Conservation (phyloP, 495 filamentous ascomycete genomes). For the Podospora anserina region DNA sequence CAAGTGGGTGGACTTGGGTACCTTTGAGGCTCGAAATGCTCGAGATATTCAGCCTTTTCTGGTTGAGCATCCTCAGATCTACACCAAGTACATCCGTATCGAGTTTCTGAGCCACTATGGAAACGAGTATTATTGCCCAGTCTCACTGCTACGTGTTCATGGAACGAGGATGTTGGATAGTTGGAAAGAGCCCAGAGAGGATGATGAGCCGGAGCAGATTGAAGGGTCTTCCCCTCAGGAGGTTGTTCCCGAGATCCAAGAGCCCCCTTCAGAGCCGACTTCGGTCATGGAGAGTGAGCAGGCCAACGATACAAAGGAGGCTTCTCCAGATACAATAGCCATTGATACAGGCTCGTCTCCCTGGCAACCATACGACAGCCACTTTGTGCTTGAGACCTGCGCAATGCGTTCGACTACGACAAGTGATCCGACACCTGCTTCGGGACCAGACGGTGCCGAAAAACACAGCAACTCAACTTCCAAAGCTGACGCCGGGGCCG, state of each 20-base stretch:
- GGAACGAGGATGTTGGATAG: slow-evolving; percentile 97
- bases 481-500: slow-evolving; percentile 11
- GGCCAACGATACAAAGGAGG: slow-evolving; percentile 13
- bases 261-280: slow-evolving; percentile 24
- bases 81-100: slow-evolving; percentile 86
- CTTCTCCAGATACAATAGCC: not conserved
- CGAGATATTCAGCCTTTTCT: slow-evolving; percentile 92
- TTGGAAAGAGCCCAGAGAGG: slow-evolving; percentile 59
- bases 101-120: slow-evolving; percentile 94
- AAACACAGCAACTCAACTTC: slow-evolving; percentile 9
- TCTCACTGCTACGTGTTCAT: slow-evolving; percentile 87
- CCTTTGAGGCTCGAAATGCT: slow-evolving; percentile 85
- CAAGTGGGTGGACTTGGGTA: slow-evolving; percentile 86
- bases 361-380: slow-evolving; percentile 24
- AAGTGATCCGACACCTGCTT: slow-evolving; percentile 26
- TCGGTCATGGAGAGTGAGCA: slow-evolving; percentile 1
- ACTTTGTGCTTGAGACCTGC: slow-evolving; percentile 23
- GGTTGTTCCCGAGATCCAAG: slow-evolving; percentile 27
- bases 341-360: slow-evolving; percentile 29
- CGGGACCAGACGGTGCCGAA: slow-evolving; percentile 3
- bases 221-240: slow-evolving; percentile 26
- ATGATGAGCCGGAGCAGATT: slow-evolving; percentile 44
- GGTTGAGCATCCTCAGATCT: slow-evolving; percentile 88
- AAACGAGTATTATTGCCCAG: slow-evolving; percentile 91
- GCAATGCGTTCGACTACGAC: slow-evolving; percentile 29